Evolutionary conservation across 176 grass and related monocot species (phyloP).

Genomic region (Aegilops speltoides): DNA sequence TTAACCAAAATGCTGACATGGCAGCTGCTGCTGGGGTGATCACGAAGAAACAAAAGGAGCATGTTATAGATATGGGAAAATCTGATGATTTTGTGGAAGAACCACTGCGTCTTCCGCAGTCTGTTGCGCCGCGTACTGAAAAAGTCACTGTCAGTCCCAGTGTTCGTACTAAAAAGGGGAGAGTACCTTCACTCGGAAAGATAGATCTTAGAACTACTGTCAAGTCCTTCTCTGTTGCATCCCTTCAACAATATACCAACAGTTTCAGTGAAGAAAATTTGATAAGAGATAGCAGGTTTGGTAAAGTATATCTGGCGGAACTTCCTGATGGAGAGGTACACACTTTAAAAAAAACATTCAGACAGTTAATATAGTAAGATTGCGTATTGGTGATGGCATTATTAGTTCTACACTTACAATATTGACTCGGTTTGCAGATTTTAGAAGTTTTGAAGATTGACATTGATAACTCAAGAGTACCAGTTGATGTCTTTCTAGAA

Average conservation of each 20-base stretch:
- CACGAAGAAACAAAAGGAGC: slow-evolving; percentile 52
- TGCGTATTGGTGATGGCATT: slow-evolving; percentile 18
- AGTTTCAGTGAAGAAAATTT: slow-evolving; percentile 89
- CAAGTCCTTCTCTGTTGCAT: slow-evolving; percentile 76
- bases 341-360: slow-evolving; percentile 1
- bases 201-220: slow-evolving; percentile 56
- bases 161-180: slow-evolving; percentile 48
- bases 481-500: slow-evolving; percentile 79
- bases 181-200: slow-evolving; percentile 41
- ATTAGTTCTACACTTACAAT: slow-evolving; percentile 22
- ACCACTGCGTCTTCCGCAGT: slow-evolving; percentile 35
- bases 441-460: slow-evolving; percentile 96
- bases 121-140: slow-evolving; percentile 30
- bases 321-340: slow-evolving; percentile 86
- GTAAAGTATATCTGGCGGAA: slow-evolving; percentile 85
- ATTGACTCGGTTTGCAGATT: slow-evolving; percentile 48
- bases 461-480: slow-evolving; percentile 60
- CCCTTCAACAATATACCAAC: slow-evolving; percentile 87
- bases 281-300: slow-evolving; percentile 78
- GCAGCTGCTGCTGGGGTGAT: slow-evolving; percentile 35
- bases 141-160: slow-evolving; percentile 47
- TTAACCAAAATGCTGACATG: slow-evolving; percentile 23
- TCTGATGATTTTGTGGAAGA: slow-evolving; percentile 45
- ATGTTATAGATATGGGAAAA: slow-evolving; percentile 68
- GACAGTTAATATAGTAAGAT: slow-evolving; percentile 15